These are phyloP conservation scores for Bryum argenteum DNA, from an alignment of 225 moss, liverwort and hornwort species.

Conservation along the genomic window DNA sequence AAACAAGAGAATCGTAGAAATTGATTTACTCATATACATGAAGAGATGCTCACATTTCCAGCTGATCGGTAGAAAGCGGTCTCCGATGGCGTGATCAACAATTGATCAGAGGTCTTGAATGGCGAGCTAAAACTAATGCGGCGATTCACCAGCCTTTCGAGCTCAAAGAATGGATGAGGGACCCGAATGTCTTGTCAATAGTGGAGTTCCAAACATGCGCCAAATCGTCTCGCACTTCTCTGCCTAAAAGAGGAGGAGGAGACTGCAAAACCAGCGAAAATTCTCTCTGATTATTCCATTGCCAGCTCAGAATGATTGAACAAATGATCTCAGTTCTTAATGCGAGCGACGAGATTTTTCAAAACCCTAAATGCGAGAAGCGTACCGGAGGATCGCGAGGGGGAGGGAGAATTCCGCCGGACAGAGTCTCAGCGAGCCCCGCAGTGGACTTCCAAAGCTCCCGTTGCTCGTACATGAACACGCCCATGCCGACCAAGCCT, in stretches of 20 bases:
- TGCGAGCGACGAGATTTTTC: not conserved
- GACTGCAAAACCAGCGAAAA: constrained; percentile 35
- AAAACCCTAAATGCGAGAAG: not conserved
- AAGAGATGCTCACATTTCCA: constrained; percentile 18
- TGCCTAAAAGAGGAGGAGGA: constrained; percentile 54
- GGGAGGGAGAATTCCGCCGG: constrained; percentile 50
- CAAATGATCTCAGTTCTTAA: not conserved
- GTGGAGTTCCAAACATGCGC: constrained; percentile 63
- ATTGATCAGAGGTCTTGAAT: not conserved
- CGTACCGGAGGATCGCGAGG: constrained; percentile 41
- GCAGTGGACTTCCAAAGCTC: constrained; percentile 58
- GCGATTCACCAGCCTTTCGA: constrained; percentile 64
- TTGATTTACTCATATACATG: constrained; percentile 15
- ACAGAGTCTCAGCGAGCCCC: constrained; percentile 50
- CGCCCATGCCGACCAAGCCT: constrained; percentile 52
- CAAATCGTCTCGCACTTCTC: constrained; percentile 53
- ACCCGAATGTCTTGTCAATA: constrained; percentile 54
- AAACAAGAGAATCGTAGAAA: constrained; percentile 13
- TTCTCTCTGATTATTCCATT: too few relatives aligned
- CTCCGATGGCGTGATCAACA: constrained; percentile 14
- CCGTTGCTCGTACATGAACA: constrained; percentile 50
- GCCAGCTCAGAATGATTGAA: not conserved
- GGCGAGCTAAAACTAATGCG: constrained; percentile 6
- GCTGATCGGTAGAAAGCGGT: too few relatives aligned
- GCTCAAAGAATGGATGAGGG: constrained; percentile 50